These are phyloP conservation scores for Bipolaris bicolor DNA, from an alignment of 2,329 filamentous ascomycete genomes.

Conservation along the genomic window DNA sequence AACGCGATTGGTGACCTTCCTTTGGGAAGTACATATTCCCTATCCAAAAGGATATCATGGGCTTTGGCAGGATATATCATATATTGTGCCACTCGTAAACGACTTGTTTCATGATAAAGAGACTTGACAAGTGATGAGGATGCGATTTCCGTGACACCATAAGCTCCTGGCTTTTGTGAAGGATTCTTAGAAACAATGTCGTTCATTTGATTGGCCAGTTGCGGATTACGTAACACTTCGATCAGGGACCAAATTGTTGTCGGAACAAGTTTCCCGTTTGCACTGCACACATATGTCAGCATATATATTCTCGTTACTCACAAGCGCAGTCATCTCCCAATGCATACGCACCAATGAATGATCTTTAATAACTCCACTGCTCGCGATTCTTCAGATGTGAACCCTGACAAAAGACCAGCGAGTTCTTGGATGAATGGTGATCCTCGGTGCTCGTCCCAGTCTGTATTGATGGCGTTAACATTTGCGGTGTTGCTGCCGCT, in stretches of 20 bases:
- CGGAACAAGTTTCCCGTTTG: constrained; percentile 22
- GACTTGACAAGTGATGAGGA: constrained; percentile 33
- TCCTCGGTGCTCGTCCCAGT: constrained; percentile 30
- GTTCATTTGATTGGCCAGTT: constrained; percentile 24
- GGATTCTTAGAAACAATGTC: constrained; percentile 16
- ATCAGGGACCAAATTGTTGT: constrained; percentile 35
- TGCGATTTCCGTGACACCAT: constrained; percentile 25
- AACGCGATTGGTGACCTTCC: constrained; percentile 25
- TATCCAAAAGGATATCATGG: constrained; percentile 27
- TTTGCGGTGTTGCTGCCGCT: constrained; percentile 25
- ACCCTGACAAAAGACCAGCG: constrained; percentile 19
- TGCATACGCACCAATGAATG: constrained; percentile 30
- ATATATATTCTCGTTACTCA: background rate
- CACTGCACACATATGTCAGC: constrained; percentile 22
- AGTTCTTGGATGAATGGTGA: constrained; percentile 32
- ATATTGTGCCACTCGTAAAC: constrained; percentile 27
- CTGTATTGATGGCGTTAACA: constrained; percentile 15
- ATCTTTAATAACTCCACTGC: constrained; percentile 33
- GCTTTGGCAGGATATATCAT: constrained; percentile 16
- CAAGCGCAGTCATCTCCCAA: too few relatives aligned
- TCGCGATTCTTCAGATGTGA: constrained; percentile 5
- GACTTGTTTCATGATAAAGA: constrained; percentile 31
- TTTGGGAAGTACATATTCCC: constrained; percentile 29
- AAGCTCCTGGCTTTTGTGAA: constrained; percentile 14
- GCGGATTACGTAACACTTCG: constrained; percentile 30